phyloP scores from a whole-genome alignment of 345 rosid species.

The Citrus reticulata region DNA sequence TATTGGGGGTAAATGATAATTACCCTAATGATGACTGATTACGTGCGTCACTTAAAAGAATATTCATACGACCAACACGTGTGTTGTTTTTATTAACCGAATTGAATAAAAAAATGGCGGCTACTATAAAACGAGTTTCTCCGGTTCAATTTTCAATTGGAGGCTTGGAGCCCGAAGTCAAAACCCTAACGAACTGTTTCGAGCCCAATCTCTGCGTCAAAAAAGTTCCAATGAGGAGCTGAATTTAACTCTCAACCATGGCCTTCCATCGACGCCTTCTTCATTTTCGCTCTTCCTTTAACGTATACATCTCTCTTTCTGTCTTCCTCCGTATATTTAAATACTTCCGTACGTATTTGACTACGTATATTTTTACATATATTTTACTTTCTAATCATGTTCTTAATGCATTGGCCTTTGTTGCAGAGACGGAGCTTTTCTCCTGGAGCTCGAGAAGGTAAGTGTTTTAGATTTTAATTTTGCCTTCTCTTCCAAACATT shows the following conservation, averaged over 20 bases:
- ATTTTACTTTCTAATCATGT: background rate
- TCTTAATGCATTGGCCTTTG: background rate
- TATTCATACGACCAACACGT: background rate
- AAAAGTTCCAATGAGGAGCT: background rate
- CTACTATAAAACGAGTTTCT: background rate
- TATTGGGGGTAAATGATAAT: background rate
- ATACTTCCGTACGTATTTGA: background rate
- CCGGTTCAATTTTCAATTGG: background rate
- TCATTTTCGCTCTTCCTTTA: conserved; percentile 25
- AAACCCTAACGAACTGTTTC: background rate
- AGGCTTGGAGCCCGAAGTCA: background rate
- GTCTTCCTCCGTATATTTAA: background rate
- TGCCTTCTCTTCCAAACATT: background rate
- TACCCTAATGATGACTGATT: background rate
- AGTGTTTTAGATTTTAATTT: background rate
- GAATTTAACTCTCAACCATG: conserved; percentile 22
- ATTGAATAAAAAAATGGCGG: background rate
- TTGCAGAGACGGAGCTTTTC: conserved; percentile 42
- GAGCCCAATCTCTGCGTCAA: background rate
- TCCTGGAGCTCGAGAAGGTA: conserved; percentile 36
- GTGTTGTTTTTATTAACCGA: no score
- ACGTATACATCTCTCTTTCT: conserved; percentile 2
- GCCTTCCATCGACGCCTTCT: conserved; percentile 32
- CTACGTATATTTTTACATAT: background rate
- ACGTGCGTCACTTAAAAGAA: background rate